Evolutionary conservation across 306 rosid genomes (phyloP).

Genomic region (Quercus dentata): DNA sequence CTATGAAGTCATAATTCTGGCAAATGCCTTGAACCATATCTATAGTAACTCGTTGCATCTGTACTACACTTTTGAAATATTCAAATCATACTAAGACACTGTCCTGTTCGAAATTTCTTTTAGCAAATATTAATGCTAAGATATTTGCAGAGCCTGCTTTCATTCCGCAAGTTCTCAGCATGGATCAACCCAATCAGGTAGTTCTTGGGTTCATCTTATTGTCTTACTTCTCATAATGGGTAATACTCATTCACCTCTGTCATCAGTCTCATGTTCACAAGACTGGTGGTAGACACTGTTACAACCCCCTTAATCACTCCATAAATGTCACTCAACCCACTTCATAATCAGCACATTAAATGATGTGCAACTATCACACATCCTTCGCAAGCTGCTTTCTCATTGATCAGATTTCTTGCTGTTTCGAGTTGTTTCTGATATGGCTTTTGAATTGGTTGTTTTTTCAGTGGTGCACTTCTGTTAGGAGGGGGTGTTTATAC

Average conservation of each 20-base stretch:
- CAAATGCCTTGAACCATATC: background rate
- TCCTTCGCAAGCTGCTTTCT: background rate
- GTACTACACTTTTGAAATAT: background rate
- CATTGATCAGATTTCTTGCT: background rate
- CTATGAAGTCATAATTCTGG: background rate
- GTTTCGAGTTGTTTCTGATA: background rate
- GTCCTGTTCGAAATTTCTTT: background rate
- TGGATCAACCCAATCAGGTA: slow-evolving; percentile 95
- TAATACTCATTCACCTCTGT: background rate
- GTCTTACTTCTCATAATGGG: background rate
- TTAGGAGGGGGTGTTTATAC: slow-evolving; percentile 86
- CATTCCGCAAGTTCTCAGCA: slow-evolving; percentile 84
- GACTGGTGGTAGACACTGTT: background rate
- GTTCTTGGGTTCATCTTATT: background rate
- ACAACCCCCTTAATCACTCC: background rate
- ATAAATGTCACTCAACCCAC: background rate
- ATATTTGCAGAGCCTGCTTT: slow-evolving; percentile 68
- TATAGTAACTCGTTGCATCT: background rate
- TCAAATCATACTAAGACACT: background rate
- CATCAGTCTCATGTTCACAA: background rate
- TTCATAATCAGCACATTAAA: background rate
- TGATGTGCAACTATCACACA: background rate
- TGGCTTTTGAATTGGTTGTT: background rate
- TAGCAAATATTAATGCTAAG: background rate
- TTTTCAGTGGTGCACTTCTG: slow-evolving; percentile 77